Percentiles rank a stretch among this genome's conserved stretches.
These are phyloP conservation scores for Apiosordaria backusii DNA, from an alignment of 495 filamentous ascomycete species.

Conservation along the genomic window DNA sequence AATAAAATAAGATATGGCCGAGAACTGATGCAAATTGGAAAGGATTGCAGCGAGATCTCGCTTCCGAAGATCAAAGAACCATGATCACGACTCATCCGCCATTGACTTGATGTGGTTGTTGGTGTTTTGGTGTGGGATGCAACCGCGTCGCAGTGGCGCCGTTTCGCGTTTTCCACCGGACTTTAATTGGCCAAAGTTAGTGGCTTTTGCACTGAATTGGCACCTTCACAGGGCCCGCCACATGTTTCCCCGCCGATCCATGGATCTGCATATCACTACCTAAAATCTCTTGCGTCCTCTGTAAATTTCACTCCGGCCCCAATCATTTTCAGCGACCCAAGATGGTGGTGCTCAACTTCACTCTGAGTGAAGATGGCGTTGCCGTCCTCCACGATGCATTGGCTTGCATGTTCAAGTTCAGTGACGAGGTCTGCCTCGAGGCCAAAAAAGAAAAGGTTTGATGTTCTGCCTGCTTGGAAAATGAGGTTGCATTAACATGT, in stretches of 20 bases:
- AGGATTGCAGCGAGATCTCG: too few relatives aligned
- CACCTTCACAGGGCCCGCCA: neutral
- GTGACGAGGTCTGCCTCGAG: conserved; percentile 83
- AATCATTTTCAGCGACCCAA: neutral
- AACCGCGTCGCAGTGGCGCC: too few relatives aligned
- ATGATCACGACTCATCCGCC: too few relatives aligned
- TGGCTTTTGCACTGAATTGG: neutral
- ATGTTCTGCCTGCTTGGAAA: neutral
- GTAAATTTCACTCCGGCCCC: neutral
- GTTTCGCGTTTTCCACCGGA: too few relatives aligned
- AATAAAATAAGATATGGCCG: neutral
- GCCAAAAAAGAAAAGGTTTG: conserved; percentile 66
- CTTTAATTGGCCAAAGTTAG: neutral
- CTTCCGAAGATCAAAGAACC: too few relatives aligned
- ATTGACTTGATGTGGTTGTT: too few relatives aligned
- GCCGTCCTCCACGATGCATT: conserved; percentile 75
- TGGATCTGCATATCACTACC: neutral
- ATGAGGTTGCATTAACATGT: neutral
- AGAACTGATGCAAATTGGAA: too few relatives aligned
- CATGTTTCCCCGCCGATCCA: neutral
- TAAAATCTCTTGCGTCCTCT: neutral
- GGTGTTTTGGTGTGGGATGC: too few relatives aligned
- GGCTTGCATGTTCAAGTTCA: conserved; percentile 87
- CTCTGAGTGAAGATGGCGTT: conserved; percentile 70
- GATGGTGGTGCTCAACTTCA: conserved; percentile 63